Evolutionary conservation across 768 basidiomycete genomes (phyloP).

Genomic region (Lepiota subincarnata): DNA sequence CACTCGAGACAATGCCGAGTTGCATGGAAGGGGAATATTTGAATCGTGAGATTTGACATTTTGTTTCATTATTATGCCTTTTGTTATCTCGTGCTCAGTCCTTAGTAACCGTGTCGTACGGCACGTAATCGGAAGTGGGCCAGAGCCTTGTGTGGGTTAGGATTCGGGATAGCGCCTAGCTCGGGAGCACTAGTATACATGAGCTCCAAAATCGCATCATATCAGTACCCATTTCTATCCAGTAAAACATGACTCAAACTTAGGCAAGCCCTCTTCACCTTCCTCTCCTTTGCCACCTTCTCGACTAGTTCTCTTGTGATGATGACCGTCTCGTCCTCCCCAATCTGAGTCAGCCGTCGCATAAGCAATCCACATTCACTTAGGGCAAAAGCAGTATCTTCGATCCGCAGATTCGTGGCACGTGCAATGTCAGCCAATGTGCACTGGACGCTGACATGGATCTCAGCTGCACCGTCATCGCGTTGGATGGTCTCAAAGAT

Average conservation of each 20-base stretch:
- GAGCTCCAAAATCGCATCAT: neutral
- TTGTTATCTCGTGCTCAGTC: too few relatives aligned
- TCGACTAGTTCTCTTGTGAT: constrained; percentile 37
- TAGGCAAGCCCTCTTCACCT: constrained; percentile 69
- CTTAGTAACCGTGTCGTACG: neutral
- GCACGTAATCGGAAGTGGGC: too few relatives aligned
- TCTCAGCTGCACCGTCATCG: constrained; percentile 64
- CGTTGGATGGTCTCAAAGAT: constrained; percentile 54
- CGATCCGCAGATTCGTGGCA: constrained; percentile 75
- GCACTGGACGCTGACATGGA: constrained; percentile 64
- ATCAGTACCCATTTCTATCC: constrained; percentile 18
- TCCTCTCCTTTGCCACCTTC: constrained; percentile 60
- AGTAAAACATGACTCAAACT: constrained; percentile 53
- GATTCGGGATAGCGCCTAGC: too few relatives aligned
- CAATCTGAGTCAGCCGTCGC: constrained; percentile 32
- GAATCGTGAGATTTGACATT: too few relatives aligned
- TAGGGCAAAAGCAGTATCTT: constrained; percentile 87
- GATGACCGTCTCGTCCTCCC: constrained; percentile 36
- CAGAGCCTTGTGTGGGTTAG: too few relatives aligned
- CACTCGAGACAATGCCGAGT: too few relatives aligned
- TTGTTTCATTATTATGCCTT: too few relatives aligned
- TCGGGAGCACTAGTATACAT: neutral
- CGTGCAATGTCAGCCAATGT: constrained; percentile 74
- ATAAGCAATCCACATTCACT: constrained; percentile 80
- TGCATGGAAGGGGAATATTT: too few relatives aligned